A percentile compares a stretch with the other conserved stretches of the same genome.
Conservation (phyloP, 2,329 filamentous ascomycete genomes). For the Aulographum hederae region DNA sequence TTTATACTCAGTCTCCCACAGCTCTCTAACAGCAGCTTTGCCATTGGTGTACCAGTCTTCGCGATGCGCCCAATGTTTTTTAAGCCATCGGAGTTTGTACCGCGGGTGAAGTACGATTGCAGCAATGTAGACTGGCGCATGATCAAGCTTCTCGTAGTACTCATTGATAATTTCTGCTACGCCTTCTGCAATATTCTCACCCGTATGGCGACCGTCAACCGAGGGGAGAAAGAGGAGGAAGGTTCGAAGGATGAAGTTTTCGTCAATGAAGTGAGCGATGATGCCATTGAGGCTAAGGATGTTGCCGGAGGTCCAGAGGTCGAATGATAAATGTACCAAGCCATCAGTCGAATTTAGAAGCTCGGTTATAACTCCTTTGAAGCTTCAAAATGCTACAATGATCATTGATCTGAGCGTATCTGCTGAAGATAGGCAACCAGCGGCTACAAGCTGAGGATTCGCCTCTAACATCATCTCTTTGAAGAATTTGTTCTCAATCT, state of each 20-base stretch:
- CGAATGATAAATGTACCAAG: slow-evolving; percentile 7
- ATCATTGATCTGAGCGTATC: too few relatives aligned
- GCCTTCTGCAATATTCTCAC: neutral
- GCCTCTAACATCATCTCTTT: too few relatives aligned
- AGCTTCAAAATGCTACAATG: too few relatives aligned
- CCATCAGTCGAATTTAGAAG: too few relatives aligned
- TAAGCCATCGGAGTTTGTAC: neutral
- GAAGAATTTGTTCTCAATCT: too few relatives aligned
- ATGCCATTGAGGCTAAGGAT: slow-evolving; percentile 6
- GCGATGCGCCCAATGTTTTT: neutral
- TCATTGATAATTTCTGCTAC: neutral
- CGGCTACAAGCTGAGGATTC: too few relatives aligned
- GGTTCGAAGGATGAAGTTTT: slow-evolving; percentile 2
- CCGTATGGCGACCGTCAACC: neutral
- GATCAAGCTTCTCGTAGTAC: neutral
- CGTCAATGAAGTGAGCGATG: slow-evolving; percentile 6
- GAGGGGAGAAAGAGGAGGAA: slow-evolving; percentile 4
- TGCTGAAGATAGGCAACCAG: too few relatives aligned
- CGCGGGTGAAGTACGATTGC: neutral
- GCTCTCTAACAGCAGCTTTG: too few relatives aligned
- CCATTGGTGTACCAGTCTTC: neutral
- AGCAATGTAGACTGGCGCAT: neutral
- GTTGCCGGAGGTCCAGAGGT: slow-evolving; percentile 8
- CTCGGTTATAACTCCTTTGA: too few relatives aligned
- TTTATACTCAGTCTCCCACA: too few relatives aligned